Conservation (phyloP, 306 rosid genomes). For the Luffa aegyptiaca region DNA sequence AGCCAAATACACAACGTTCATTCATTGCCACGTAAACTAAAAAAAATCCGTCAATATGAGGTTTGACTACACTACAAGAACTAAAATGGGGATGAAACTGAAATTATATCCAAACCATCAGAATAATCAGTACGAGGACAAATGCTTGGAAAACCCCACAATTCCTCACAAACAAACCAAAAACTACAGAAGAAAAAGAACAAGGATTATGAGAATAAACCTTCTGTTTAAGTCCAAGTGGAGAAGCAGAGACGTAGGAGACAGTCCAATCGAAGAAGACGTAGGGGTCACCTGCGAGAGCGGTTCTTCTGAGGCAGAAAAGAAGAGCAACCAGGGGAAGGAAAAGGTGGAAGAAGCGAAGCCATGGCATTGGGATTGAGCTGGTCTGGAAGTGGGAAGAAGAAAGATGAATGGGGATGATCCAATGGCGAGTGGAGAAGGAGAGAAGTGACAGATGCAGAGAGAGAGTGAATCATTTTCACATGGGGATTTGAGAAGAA, state of each 20-base stretch:
- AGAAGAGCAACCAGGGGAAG: conserved; percentile 24
- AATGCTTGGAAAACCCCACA: not conserved
- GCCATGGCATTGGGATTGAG: conserved; percentile 23
- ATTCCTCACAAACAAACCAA: not conserved
- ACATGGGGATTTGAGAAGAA: conserved; percentile 1
- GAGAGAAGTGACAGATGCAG: not conserved
- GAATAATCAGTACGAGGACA: not conserved
- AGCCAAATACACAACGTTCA: not conserved
- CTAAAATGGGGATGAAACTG: not conserved
- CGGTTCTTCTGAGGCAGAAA: conserved; percentile 23
- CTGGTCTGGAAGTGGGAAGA: not conserved
- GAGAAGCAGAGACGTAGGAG: conserved; percentile 53
- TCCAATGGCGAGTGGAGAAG: not conserved
- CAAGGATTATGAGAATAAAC: conserved; percentile 20
- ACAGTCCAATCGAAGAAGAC: conserved; percentile 74
- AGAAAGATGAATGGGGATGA: not conserved
- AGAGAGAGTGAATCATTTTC: not conserved
- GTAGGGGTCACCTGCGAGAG: conserved; percentile 63
- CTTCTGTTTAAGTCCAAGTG: conserved; percentile 70
- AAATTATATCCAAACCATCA: not conserved
- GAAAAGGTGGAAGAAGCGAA: conserved; percentile 17
- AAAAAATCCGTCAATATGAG: too few species aligned
- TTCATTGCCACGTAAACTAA: not conserved
- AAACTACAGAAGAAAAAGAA: not conserved
- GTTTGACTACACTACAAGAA: too few species aligned